Conservation (phyloP, 352 stramenopile species). For the Phytophthora palmivora region DNA sequence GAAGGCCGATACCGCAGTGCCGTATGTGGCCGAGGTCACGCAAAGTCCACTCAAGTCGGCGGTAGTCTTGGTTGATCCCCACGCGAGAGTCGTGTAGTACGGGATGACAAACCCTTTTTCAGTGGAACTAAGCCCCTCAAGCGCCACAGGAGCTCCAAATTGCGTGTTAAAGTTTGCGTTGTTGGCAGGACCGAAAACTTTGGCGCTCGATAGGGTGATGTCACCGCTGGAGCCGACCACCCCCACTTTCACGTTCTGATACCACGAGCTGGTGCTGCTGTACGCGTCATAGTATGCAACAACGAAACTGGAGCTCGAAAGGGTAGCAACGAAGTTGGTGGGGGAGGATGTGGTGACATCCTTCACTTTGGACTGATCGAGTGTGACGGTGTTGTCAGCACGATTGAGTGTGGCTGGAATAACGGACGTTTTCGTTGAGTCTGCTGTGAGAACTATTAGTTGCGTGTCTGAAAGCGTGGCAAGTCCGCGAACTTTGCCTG, state of each 20-base stretch:
- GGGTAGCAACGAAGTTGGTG: conserved; percentile 48
- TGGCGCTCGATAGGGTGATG: conserved; percentile 43
- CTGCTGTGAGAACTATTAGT: conserved; percentile 45
- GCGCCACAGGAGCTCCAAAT: conserved; percentile 46
- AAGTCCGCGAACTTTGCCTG: conserved; percentile 50
- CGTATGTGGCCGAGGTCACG: conserved; percentile 47
- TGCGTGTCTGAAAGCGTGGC: conserved; percentile 64
- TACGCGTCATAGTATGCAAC: conserved; percentile 59
- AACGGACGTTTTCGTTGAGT: conserved; percentile 20
- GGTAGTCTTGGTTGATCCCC: conserved; percentile 13
- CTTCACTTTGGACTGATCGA: conserved; percentile 32
- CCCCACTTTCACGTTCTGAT: conserved; percentile 51
- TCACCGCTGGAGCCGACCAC: conserved; percentile 36
- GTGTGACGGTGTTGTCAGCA: conserved; percentile 10
- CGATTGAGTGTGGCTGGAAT: conserved; percentile 41
- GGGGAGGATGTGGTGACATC: conserved; percentile 34
- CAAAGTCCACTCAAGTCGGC: conserved; percentile 48
- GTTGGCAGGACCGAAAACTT: conserved; percentile 48
- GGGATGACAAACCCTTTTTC: conserved; percentile 52
- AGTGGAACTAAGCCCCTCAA: conserved; percentile 29
- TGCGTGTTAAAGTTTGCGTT: conserved; percentile 22
- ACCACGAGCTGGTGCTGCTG: conserved; percentile 14
- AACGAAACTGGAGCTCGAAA: conserved; percentile 49
- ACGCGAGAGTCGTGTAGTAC: conserved; percentile 43
- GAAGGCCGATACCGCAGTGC: conserved; percentile 34